Percentiles rank a stretch among this genome's conserved stretches.
These are phyloP conservation scores for Crotalaria pallida DNA, from an alignment of 306 rosid species.

Conservation along the genomic window DNA sequence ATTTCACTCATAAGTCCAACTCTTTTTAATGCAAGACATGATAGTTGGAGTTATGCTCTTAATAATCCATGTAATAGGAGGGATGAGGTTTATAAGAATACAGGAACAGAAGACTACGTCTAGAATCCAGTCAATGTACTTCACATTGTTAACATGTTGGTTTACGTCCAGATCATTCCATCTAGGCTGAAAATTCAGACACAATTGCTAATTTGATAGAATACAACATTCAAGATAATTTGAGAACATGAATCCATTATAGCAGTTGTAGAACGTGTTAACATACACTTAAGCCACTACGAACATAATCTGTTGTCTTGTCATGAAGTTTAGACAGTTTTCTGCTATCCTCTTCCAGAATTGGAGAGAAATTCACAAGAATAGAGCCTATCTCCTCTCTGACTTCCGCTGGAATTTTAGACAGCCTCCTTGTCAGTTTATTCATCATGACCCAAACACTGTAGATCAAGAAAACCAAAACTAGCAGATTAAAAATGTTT, in stretches of 20 bases:
- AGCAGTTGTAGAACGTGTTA: conserved; percentile 1
- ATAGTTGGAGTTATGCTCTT: too few relatives aligned
- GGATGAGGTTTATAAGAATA: not conserved
- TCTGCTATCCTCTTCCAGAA: conserved; percentile 85
- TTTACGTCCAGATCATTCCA: conserved; percentile 94
- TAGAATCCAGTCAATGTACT: conserved; percentile 98
- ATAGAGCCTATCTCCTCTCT: conserved; percentile 81
- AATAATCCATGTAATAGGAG: too few relatives aligned
- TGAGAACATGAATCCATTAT: not conserved
- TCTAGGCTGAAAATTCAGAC: too few relatives aligned
- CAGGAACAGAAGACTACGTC: conserved; percentile 54
- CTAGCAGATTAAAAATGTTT: conserved; percentile 5
- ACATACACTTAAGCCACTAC: conserved; percentile 71
- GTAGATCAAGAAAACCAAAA: conserved; percentile 33
- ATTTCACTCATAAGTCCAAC: too few relatives aligned
- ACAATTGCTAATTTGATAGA: conserved; percentile 3
- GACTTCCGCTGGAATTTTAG: conserved; percentile 91
- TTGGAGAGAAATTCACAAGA: conserved; percentile 63
- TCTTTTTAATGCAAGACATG: too few relatives aligned
- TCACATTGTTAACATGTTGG: conserved; percentile 98
- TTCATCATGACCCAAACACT: conserved; percentile 99
- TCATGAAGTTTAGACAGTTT: conserved; percentile 79
- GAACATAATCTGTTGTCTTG: conserved; percentile 57
- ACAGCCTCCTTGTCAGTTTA: conserved; percentile 81
- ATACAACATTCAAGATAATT: not conserved